phyloP scores from a whole-genome alignment of 2,329 filamentous ascomycete genomes.

The Orbilia oligospora region DNA sequence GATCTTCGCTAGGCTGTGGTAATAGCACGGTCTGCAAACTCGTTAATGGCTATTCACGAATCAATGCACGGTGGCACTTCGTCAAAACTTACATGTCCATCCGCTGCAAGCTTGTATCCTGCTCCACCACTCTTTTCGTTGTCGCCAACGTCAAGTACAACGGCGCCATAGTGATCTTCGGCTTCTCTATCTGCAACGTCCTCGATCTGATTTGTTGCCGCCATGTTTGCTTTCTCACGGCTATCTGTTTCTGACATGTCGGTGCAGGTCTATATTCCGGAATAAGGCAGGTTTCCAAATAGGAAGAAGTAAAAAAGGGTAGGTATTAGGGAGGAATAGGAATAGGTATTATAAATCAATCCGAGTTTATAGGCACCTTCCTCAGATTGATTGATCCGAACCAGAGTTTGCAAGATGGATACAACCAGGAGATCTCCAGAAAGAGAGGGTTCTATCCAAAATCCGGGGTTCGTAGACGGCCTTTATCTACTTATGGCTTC shows the following conservation, averaged over 20 bases:
- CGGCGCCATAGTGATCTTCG: conserved; percentile 46
- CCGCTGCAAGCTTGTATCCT: conserved; percentile 66
- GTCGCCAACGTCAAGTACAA: conserved; percentile 65
- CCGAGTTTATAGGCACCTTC: conserved; percentile 49
- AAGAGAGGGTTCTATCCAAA: conserved; percentile 31
- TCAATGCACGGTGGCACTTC: not conserved
- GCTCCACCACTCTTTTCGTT: conserved; percentile 64
- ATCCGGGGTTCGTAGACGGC: conserved; percentile 52
- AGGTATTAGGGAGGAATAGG: conserved; percentile 9
- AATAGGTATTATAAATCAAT: conserved; percentile 38
- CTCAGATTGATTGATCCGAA: conserved; percentile 56
- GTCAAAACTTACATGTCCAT: conserved; percentile 65
- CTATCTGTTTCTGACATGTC: conserved; percentile 58
- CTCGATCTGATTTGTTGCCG: conserved; percentile 42
- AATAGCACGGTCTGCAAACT: conserved; percentile 69
- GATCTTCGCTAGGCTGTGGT: conserved; percentile 71
- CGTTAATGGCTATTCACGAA: not conserved
- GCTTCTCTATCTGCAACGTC: conserved; percentile 46
- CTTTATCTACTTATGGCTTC: conserved; percentile 57
- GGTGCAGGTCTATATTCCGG: conserved; percentile 11
- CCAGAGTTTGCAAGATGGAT: conserved; percentile 46
- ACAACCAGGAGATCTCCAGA: conserved; percentile 26
- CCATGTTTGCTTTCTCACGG: conserved; percentile 41
- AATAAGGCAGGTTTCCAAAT: conserved; percentile 25
- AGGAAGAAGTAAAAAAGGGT: conserved; percentile 28